Evolutionary conservation across 2,329 filamentous ascomycete genomes (phyloP), one percentile per base, ranked within the genome.

Genomic region (Cadophora malorum): DNA sequence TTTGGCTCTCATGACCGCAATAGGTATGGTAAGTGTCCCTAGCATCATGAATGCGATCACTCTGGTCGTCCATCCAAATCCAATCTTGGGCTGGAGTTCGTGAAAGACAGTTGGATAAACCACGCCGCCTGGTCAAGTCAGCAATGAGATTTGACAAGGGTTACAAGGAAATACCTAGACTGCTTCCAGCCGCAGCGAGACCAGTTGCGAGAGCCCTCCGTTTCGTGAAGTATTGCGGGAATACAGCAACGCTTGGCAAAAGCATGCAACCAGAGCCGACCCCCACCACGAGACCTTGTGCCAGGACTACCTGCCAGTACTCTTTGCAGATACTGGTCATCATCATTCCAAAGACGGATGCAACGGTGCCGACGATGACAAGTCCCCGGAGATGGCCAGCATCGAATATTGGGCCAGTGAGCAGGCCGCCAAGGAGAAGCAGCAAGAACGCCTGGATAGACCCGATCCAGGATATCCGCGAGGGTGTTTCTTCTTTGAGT

Each of bases 241-340:
- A 79, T 3, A 90, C 84, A 1, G 90, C 86, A 38, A 92, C 83
- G 31, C 52, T 84, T 82, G 0, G 90, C 87, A 59, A 88, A 85
- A 78, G 90, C 92, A 5, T 91, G 78, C 69, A 83, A 87, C 3
- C 83, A 81, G 9, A 23, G 23, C 71, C 72, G 1, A 83, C 69
- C 5, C 85, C 84, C 31, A 83, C 71, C 60, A 83, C 83, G 38
- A 86, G 65, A 19, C 86, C 86, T 74, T 88, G 86, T 0, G 83
- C 79, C 14, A 88, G 78, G 47, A 88, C 78, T 50, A 87, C 75
- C 71, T 86, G 83, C 82, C 82, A 86, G 77, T 86, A 86, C 61
- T 79, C 4, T 81, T 83, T 72, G 47, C 70, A 73, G 23, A 74
- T 67, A 63, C 71, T 73, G 0, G 69, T 84, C 73, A 74, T 72